Evolutionary conservation across 805 yeast species (phyloP).

Genomic region (Starmera dryadoides): DNA sequence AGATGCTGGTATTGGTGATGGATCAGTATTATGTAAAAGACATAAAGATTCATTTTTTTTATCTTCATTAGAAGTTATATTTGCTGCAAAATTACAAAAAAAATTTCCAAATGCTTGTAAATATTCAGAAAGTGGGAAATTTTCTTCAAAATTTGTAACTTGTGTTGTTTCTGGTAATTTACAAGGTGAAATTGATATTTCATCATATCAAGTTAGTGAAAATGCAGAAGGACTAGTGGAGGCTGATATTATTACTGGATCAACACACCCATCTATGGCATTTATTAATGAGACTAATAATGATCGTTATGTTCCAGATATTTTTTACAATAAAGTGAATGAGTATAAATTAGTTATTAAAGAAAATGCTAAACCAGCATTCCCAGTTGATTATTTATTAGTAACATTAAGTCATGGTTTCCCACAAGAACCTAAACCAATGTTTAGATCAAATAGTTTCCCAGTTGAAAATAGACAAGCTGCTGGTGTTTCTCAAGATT

Average conservation of each 20-base stretch:
- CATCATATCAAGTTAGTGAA: constrained; percentile 83
- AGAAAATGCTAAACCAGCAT: constrained; percentile 81
- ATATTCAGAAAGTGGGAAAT: constrained; percentile 55
- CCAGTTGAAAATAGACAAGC: constrained; percentile 77
- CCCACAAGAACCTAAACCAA: constrained; percentile 53
- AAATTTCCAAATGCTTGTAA: constrained; percentile 55
- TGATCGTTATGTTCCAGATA: constrained; percentile 87
- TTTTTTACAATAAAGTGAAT: constrained; percentile 74
- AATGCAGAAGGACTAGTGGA: constrained; percentile 81
- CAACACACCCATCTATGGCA: constrained; percentile 86
- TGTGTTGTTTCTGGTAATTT: constrained; percentile 90
- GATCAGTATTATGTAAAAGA: constrained; percentile 85
- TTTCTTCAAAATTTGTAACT: constrained; percentile 87
- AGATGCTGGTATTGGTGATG: constrained; percentile 83
- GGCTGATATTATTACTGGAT: constrained; percentile 80
- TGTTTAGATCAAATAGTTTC: constrained; percentile 44
- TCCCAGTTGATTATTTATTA: constrained; percentile 84
- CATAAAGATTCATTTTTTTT: constrained; percentile 88
- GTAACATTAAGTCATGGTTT: constrained; percentile 92
- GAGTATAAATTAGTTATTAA: constrained; percentile 89
- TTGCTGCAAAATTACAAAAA: constrained; percentile 77
- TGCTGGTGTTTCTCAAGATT: constrained; percentile 68
- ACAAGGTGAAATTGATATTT: constrained; percentile 82
- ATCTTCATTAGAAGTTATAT: constrained; percentile 76
- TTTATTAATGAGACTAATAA: constrained; percentile 69